Evolutionary conservation across 2,329 filamentous ascomycete genomes (phyloP).

Genomic region (Colletotrichum sp.): DNA sequence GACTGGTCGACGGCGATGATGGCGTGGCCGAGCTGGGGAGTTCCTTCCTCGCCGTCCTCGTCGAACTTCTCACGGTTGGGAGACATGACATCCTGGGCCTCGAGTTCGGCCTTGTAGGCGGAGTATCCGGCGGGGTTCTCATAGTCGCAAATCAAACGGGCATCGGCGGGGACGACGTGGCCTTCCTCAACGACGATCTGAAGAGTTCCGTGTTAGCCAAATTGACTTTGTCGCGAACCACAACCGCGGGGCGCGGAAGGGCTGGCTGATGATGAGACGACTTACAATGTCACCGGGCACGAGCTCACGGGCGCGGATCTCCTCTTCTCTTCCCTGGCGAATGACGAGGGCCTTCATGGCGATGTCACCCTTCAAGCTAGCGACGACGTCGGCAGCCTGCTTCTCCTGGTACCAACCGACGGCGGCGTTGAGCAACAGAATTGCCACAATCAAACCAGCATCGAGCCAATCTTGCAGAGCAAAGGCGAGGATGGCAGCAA

Average conservation of each 20-base stretch:
- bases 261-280: constrained; percentile 13
- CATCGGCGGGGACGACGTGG: constrained; percentile 72
- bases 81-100: constrained; percentile 58
- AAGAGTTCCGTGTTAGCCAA: neutral
- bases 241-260: too few relatives aligned
- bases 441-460: constrained; percentile 75
- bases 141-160: constrained; percentile 76
- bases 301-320: constrained; percentile 76
- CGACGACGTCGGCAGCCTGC: constrained; percentile 79
- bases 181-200: constrained; percentile 76
- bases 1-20: constrained; percentile 79
- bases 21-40: constrained; percentile 65
- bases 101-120: constrained; percentile 56
- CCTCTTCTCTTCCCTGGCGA: constrained; percentile 70
- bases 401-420: constrained; percentile 86
- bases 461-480: constrained; percentile 80
- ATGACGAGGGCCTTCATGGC: constrained; percentile 75
- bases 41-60: constrained; percentile 58
- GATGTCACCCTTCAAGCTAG: constrained; percentile 77
- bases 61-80: constrained; percentile 51
- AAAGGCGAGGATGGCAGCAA: constrained; percentile 74
- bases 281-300: constrained; percentile 78
- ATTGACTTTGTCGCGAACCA: neutral
- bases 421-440: constrained; percentile 75
- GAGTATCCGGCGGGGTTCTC: constrained; percentile 62